phyloP scores from a whole-genome alignment of 345 rosid species.

The Salix udensis region DNA sequence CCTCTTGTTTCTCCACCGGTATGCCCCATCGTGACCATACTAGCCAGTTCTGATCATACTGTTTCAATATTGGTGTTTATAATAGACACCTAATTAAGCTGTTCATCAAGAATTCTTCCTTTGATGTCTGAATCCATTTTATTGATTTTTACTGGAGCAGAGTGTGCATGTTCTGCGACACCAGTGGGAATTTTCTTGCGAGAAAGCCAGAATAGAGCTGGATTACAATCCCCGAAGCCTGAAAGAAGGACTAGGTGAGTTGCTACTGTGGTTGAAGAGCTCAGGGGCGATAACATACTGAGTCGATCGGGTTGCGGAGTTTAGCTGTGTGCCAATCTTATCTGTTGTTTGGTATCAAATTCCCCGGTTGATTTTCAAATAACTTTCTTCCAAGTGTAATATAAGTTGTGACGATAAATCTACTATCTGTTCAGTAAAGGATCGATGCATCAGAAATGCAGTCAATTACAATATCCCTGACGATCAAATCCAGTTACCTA shows the following conservation, averaged over 20 bases:
- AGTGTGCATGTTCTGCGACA: slow-evolving; percentile 65
- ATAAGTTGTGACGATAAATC: no score
- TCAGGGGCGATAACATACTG: slow-evolving; percentile 55
- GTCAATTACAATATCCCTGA: no score
- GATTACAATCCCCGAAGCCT: slow-evolving; percentile 75
- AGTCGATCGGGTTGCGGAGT: not conserved
- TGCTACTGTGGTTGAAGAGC: slow-evolving; percentile 82
- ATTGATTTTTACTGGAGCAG: slow-evolving; percentile 36
- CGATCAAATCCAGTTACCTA: no score
- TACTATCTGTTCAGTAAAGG: no score
- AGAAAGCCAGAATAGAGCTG: slow-evolving; percentile 74
- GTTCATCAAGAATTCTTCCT: not conserved
- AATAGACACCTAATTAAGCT: not conserved
- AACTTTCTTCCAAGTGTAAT: not conserved
- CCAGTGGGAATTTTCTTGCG: slow-evolving; percentile 85
- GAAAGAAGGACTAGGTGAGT: slow-evolving; percentile 70
- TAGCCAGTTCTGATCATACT: no score
- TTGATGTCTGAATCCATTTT: not conserved
- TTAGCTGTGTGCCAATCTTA: not conserved
- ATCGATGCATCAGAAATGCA: no score
- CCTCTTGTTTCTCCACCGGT: slow-evolving; percentile 87
- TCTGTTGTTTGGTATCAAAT: not conserved
- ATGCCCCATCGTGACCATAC: slow-evolving; percentile 16
- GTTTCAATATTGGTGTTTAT: not conserved
- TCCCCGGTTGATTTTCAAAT: not conserved